Evolutionary conservation across 805 yeast species (phyloP).

Genomic region (Barnettozyma botsteinii): DNA sequence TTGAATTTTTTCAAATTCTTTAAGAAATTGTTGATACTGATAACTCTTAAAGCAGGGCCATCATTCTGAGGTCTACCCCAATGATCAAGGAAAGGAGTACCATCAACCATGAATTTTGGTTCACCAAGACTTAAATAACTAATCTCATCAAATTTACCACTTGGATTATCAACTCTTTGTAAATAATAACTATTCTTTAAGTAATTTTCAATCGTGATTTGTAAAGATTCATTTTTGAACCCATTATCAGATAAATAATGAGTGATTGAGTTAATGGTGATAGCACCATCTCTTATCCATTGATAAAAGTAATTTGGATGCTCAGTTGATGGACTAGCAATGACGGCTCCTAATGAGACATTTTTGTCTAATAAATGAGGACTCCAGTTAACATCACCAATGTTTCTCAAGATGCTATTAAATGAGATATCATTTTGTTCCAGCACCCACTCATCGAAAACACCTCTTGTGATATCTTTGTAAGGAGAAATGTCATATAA

Average conservation of each 20-base stretch:
- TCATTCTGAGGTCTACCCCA: slow-evolving; percentile 98
- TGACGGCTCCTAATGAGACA: slow-evolving; percentile 61
- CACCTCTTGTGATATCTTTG: slow-evolving; percentile 19
- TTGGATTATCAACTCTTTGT: slow-evolving; percentile 63
- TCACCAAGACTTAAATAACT: slow-evolving; percentile 69
- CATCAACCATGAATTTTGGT: slow-evolving; percentile 75
- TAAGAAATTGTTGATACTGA: slow-evolving; percentile 56
- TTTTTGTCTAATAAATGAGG: slow-evolving; percentile 27
- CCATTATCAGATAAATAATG: slow-evolving; percentile 43
- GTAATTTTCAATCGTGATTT: slow-evolving; percentile 47
- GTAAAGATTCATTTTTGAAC: slow-evolving; percentile 22
- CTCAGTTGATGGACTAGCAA: slow-evolving; percentile 74
- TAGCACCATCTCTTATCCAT: slow-evolving; percentile 89
- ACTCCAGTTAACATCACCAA: slow-evolving; percentile 36
- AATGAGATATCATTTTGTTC: slow-evolving; percentile 38
- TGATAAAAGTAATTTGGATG: slow-evolving; percentile 81
- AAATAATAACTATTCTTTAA: slow-evolving; percentile 50
- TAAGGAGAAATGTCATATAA: slow-evolving; percentile 18
- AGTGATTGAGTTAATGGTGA: slow-evolving; percentile 63
- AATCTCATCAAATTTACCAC: slow-evolving; percentile 49
- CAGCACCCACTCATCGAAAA: slow-evolving; percentile 41
- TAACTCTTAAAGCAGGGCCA: slow-evolving; percentile 82
- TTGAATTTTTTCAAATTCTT: slow-evolving; percentile 33
- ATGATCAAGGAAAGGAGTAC: slow-evolving; percentile 49
- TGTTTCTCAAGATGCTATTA: slow-evolving; percentile 39